A percentile compares a stretch with the other conserved stretches of the same genome.
These are phyloP conservation scores for Alectoria sarmentosa DNA, from an alignment of 495 filamentous ascomycete genomes.

Conservation along the genomic window DNA sequence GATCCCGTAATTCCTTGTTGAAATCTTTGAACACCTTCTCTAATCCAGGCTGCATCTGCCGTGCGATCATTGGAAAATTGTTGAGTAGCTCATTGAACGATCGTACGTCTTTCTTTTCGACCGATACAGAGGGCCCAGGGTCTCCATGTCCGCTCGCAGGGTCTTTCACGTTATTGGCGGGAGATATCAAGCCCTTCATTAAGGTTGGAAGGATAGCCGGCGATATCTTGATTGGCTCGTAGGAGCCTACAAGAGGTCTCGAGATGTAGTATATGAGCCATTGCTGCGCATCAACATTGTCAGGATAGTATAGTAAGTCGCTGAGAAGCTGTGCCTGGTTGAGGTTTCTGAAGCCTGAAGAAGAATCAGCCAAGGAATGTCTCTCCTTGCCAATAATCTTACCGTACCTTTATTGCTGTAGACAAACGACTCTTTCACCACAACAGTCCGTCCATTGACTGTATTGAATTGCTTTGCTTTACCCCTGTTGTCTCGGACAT, in stretches of 20 bases:
- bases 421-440: slow-evolving; percentile 87
- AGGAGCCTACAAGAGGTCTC: slow-evolving; percentile 76
- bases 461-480: slow-evolving; percentile 93
- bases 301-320: slow-evolving; percentile 82
- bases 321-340: slow-evolving; percentile 84
- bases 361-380: slow-evolving; percentile 8
- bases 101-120: slow-evolving; percentile 80
- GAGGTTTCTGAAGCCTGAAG: slow-evolving; percentile 78
- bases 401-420: slow-evolving; percentile 89
- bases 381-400: background rate
- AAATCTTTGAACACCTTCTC: slow-evolving; percentile 90
- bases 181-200: slow-evolving; percentile 28
- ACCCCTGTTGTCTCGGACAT: slow-evolving; percentile 79
- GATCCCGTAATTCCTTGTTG: slow-evolving; percentile 74
- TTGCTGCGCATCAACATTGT: slow-evolving; percentile 72
- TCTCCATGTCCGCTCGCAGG: slow-evolving; percentile 28
- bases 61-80: slow-evolving; percentile 91
- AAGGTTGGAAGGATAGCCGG: slow-evolving; percentile 51
- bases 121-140: slow-evolving; percentile 30
- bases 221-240: slow-evolving; percentile 62
- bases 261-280: slow-evolving; percentile 98
- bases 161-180: slow-evolving; percentile 31
- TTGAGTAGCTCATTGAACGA: slow-evolving; percentile 86
- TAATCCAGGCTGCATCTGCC: slow-evolving; percentile 90
- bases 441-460: slow-evolving; percentile 84